Percentiles rank a stretch among this genome's conserved stretches.
Evolutionary conservation across 306 rosid species (phyloP).

Genomic region (Castanea mollissima): DNA sequence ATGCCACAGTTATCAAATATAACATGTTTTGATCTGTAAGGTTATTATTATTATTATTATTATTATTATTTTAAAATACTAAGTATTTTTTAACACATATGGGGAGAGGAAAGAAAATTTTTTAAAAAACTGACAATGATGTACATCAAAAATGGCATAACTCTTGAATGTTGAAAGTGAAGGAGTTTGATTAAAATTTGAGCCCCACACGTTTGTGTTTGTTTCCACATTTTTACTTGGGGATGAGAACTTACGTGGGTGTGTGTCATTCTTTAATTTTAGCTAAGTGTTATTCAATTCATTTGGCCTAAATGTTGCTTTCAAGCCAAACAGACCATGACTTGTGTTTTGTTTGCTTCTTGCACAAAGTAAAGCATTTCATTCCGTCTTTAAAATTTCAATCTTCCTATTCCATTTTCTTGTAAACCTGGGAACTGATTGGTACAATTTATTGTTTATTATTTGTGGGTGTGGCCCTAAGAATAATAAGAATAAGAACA

Average conservation of each 20-base stretch:
- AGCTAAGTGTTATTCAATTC: neutral
- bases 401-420: neutral
- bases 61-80: too few species aligned
- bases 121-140: too few species aligned
- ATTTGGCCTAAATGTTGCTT: constrained; percentile 6
- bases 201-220: constrained; percentile 16
- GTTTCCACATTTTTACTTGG: neutral
- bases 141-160: too few species aligned
- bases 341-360: constrained; percentile 4
- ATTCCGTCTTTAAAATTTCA: too few species aligned
- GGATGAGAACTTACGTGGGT: neutral
- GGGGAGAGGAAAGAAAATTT: too few species aligned
- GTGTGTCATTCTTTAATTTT: constrained; percentile 1
- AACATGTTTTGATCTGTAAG: neutral
- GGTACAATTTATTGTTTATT: neutral
- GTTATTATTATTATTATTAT: too few species aligned
- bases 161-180: neutral
- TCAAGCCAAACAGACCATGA: constrained; percentile 15
- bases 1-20: constrained; percentile 5
- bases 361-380: neutral
- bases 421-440: neutral
- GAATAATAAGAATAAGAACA: neutral
- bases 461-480: neutral
- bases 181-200: constrained; percentile 13
- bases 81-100: too few species aligned